A percentile compares a stretch with the other conserved stretches of the same genome.
Conservation (phyloP, 257 asterid genomes). For the Rauvolfia tetraphylla region DNA sequence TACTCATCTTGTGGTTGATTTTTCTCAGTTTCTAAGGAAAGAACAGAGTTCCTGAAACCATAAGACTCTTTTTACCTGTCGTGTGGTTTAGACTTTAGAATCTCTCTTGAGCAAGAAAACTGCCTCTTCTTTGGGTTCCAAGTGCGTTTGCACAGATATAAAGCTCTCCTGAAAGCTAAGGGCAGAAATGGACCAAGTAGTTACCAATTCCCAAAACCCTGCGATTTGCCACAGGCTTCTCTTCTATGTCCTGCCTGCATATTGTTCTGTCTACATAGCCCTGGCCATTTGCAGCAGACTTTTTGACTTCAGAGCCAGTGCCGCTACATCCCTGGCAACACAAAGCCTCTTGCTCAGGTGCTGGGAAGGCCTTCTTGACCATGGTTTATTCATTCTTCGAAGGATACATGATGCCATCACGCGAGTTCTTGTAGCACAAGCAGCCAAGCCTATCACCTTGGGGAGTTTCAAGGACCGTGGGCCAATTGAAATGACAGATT, state of each 20-base stretch:
- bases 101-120: neutral
- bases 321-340: slow-evolving; percentile 5
- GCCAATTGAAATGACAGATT: no score
- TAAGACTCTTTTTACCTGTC: neutral
- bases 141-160: slow-evolving; percentile 1
- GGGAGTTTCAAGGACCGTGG: slow-evolving; percentile 8
- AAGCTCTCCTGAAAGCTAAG: neutral
- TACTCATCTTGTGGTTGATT: neutral
- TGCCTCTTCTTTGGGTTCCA: neutral
- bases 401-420: slow-evolving; percentile 1
- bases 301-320: neutral
- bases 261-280: slow-evolving; percentile 10
- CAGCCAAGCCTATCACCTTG: slow-evolving; percentile 23
- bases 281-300: slow-evolving; percentile 7
- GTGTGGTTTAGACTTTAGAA: neutral
- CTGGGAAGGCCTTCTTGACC: neutral
- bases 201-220: neutral
- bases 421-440: slow-evolving; percentile 19
- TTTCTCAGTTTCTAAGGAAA: neutral
- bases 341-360: neutral
- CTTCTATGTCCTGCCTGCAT: no score
- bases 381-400: slow-evolving; percentile 4
- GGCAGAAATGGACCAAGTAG: slow-evolving; percentile 13
- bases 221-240: neutral
- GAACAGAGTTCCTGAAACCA: neutral